Conservation (phyloP, 768 basidiomycete genomes). For the Leccinum imitatum region DNA sequence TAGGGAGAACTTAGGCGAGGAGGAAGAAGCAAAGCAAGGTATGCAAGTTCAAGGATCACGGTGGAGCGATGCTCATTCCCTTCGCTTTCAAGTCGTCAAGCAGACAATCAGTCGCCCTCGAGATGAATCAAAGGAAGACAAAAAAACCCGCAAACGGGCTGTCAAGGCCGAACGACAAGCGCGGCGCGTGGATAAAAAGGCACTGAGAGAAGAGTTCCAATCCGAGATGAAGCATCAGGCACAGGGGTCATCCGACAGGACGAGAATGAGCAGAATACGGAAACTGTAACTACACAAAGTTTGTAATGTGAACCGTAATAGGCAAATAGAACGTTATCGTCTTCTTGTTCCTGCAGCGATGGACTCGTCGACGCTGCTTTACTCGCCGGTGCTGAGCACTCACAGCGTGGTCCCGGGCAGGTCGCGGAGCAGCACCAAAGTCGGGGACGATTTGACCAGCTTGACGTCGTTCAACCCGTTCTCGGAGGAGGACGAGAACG, state of each 20-base stretch:
- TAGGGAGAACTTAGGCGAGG: conserved; percentile 26
- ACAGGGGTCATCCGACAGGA: conserved; percentile 44
- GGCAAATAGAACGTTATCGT: conserved; percentile 17
- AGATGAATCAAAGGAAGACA: conserved; percentile 75
- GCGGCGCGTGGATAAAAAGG: conserved; percentile 68
- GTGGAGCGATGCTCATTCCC: conserved; percentile 2
- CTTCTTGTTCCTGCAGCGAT: conserved; percentile 15
- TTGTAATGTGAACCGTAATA: conserved; percentile 12
- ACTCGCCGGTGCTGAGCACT: conserved; percentile 29
- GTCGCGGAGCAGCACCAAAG: conserved; percentile 62
- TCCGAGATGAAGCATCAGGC: conserved; percentile 64
- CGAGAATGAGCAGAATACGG: conserved; percentile 29
- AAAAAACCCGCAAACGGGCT: conserved; percentile 67
- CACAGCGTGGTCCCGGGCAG: conserved; percentile 48
- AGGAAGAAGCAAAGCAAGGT: conserved; percentile 30
- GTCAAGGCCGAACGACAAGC: conserved; percentile 65
- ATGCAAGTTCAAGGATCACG: background rate
- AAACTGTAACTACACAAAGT: conserved; percentile 17
- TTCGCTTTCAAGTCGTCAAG: conserved; percentile 16
- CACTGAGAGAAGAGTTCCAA: conserved; percentile 59
- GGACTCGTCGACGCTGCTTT: conserved; percentile 34
- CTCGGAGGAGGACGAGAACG: conserved; percentile 90
- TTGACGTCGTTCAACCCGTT: conserved; percentile 90
- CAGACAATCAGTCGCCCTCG: conserved; percentile 67
- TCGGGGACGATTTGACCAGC: conserved; percentile 60